These are phyloP conservation scores for Leccinum ponderosum DNA, from an alignment of 1,284 basidiomycete species.

Conservation along the genomic window DNA sequence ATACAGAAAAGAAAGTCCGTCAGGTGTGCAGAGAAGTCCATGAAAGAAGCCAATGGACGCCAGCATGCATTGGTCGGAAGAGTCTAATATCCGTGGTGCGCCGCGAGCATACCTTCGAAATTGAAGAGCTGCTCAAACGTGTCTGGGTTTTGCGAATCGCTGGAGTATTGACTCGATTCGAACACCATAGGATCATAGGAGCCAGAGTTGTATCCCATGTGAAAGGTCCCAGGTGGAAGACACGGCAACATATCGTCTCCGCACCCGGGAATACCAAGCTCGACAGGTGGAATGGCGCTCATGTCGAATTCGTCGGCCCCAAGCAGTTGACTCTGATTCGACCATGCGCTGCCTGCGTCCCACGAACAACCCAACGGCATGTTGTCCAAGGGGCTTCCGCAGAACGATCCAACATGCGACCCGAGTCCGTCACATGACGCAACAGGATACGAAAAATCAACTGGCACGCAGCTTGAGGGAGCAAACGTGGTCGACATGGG, in stretches of 20 bases:
- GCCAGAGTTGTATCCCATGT: slow-evolving; percentile 20
- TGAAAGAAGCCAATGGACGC: slow-evolving; percentile 34
- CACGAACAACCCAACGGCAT: slow-evolving; percentile 38
- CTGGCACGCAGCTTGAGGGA: slow-evolving; percentile 20
- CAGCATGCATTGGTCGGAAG: slow-evolving; percentile 36
- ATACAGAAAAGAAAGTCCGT: slow-evolving; percentile 30
- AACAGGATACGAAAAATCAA: slow-evolving; percentile 23
- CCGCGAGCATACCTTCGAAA: slow-evolving; percentile 33
- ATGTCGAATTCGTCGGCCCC: slow-evolving; percentile 50
- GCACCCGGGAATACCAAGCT: slow-evolving; percentile 41
- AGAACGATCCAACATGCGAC: slow-evolving; percentile 18
- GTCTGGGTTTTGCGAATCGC: slow-evolving; percentile 30
- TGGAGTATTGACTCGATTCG: slow-evolving; percentile 27
- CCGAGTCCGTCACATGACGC: slow-evolving; percentile 16
- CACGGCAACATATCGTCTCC: slow-evolving; percentile 22
- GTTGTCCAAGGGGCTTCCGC: slow-evolving; percentile 21
- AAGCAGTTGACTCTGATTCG: slow-evolving; percentile 37
- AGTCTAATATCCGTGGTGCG: slow-evolving; percentile 34
- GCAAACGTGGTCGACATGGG: slow-evolving; percentile 30
- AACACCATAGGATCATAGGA: slow-evolving; percentile 30
- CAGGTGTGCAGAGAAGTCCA: slow-evolving; percentile 27
- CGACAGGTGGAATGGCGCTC: slow-evolving; percentile 46
- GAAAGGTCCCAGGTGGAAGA: slow-evolving; percentile 13
- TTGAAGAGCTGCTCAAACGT: slow-evolving; percentile 35
- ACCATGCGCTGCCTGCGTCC: slow-evolving; percentile 34